phyloP scores from a whole-genome alignment of 2,329 filamentous ascomycete species.

The Eurotiales sp. region DNA sequence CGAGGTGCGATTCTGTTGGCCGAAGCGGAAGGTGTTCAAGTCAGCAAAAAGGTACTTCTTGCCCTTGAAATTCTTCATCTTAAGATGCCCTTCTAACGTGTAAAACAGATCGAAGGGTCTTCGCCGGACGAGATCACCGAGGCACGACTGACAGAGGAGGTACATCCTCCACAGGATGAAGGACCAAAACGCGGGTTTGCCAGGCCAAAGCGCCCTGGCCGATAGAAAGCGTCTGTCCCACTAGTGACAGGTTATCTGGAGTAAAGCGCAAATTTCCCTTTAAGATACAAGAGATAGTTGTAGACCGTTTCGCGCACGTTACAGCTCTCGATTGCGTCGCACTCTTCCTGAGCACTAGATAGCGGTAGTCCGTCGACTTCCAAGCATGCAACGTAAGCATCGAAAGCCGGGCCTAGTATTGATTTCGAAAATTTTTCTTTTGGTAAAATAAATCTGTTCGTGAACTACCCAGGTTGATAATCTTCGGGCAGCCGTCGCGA shows the following conservation, averaged over 20 bases:
- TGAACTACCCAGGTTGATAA: conserved; percentile 94
- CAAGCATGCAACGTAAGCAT: conserved; percentile 3
- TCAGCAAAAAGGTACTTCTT: conserved; percentile 51
- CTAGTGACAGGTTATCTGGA: neutral
- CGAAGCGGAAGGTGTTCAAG: conserved; percentile 53
- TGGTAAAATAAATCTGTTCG: conserved; percentile 85
- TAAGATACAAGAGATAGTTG: neutral
- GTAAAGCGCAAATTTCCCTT: neutral
- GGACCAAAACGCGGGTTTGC: conserved; percentile 54
- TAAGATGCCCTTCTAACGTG: conserved; percentile 11
- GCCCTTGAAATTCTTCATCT: conserved; percentile 17
- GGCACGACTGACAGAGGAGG: conserved; percentile 51
- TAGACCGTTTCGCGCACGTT: neutral
- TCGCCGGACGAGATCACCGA: conserved; percentile 56
- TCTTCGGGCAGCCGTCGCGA: conserved; percentile 95
- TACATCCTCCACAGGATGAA: conserved; percentile 47
- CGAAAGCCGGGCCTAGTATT: conserved; percentile 25
- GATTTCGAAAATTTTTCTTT: conserved; percentile 58
- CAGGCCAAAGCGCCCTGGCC: conserved; percentile 61
- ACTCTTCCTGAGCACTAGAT: neutral
- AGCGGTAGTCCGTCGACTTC: neutral
- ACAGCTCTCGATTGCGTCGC: neutral
- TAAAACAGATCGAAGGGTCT: conserved; percentile 54
- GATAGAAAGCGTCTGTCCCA: conserved; percentile 26
- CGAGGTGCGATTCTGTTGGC: conserved; percentile 52